Conservation (phyloP, 345 rosid species). For the Dimocarpus longan region DNA sequence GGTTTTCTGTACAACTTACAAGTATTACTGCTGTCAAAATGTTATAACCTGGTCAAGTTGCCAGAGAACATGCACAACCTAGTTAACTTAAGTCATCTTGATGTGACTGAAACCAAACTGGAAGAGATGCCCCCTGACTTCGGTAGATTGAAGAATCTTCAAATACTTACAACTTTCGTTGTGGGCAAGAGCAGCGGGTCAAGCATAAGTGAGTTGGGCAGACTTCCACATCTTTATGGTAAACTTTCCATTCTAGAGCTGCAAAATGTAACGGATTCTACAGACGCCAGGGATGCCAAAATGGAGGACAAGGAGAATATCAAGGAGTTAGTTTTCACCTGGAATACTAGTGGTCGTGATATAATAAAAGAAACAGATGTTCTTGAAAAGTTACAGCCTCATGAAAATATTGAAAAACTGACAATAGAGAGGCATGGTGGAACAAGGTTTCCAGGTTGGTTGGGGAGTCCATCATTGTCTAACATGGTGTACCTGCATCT, state of each 20-base stretch:
- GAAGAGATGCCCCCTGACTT: conserved; percentile 37
- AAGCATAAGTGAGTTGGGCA: conserved; percentile 34
- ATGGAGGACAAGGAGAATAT: conserved; percentile 34
- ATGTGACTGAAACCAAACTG: conserved; percentile 37
- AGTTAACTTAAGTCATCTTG: conserved; percentile 40
- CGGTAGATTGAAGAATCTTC: conserved; percentile 40
- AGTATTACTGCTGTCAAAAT: conserved; percentile 35
- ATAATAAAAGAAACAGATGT: conserved; percentile 26
- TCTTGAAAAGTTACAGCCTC: conserved; percentile 38
- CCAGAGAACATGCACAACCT: conserved; percentile 37
- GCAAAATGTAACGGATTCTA: conserved; percentile 34
- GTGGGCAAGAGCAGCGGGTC: conserved; percentile 30
- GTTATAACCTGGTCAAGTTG: conserved; percentile 34
- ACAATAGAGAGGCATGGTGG: conserved; percentile 36
- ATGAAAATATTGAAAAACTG: conserved; percentile 31
- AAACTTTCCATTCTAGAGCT: conserved; percentile 34
- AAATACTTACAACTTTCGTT: conserved; percentile 32
- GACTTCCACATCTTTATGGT: conserved; percentile 31
- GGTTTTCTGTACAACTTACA: conserved; percentile 36
- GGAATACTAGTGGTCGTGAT: conserved; percentile 30
- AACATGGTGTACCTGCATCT: conserved; percentile 27
- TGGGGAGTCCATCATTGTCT: conserved; percentile 33
- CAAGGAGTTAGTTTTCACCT: conserved; percentile 32
- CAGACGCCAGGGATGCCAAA: conserved; percentile 36
- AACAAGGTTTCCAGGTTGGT: conserved; percentile 38